Evolutionary conservation across 1,284 basidiomycete species (phyloP).

Genomic region (Marasmius sp.): DNA sequence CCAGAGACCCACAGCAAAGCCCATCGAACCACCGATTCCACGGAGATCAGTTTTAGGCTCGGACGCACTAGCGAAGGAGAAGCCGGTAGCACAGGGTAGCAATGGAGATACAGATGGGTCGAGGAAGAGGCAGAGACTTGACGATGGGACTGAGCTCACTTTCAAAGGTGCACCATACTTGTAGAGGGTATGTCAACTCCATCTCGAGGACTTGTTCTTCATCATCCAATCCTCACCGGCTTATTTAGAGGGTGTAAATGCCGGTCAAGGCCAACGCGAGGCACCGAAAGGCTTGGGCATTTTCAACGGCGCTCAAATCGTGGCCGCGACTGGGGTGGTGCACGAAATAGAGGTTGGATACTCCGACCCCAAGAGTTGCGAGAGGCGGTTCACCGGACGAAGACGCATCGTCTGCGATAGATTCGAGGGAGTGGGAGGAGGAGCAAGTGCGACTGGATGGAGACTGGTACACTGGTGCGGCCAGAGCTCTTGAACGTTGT

Average conservation of each 20-base stretch:
- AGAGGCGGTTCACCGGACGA: conserved; percentile 66
- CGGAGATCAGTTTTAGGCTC: conserved; percentile 80
- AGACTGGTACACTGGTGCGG: conserved; percentile 70
- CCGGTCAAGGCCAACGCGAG: conserved; percentile 48
- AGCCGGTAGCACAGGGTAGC: conserved; percentile 56
- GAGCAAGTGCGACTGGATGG: conserved; percentile 15
- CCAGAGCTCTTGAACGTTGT: too few species aligned
- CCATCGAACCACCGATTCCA: conserved; percentile 72
- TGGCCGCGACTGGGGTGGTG: conserved; percentile 49
- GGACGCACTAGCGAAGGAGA: conserved; percentile 86
- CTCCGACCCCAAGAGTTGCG: conserved; percentile 75
- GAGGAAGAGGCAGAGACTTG: conserved; percentile 67
- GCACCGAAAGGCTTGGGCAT: conserved; percentile 65
- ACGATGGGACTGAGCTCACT: conserved; percentile 60
- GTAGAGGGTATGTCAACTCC: conserved; percentile 45
- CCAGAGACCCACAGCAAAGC: conserved; percentile 67
- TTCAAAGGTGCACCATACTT: conserved; percentile 72
- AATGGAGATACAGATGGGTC: conserved; percentile 43
- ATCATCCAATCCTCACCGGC: conserved; percentile 4
- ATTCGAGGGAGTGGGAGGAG: conserved; percentile 50
- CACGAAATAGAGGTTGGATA: conserved; percentile 73
- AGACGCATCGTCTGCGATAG: conserved; percentile 55
- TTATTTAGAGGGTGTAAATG: conserved; percentile 59
- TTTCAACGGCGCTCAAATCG: conserved; percentile 70
- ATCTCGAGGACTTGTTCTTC: not conserved